Evolutionary conservation across 2,329 filamentous ascomycete species (phyloP), one percentile per base, ranked within the genome.

Genomic region (Juglanconis oblonga): DNA sequence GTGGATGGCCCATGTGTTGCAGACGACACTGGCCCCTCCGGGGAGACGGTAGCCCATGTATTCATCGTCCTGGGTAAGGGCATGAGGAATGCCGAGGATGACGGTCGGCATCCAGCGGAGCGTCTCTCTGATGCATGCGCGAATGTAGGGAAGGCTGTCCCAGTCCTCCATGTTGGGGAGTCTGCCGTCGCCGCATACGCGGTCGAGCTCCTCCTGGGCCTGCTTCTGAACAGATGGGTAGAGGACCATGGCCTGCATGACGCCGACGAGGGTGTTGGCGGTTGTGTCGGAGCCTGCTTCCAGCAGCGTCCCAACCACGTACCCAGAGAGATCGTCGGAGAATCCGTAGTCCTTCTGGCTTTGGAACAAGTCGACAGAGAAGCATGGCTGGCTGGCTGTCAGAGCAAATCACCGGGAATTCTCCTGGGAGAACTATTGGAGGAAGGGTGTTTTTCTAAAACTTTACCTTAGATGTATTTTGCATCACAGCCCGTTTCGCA

Each of bases 1-100:
- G 63, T 81, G 71, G 33, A 84, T 76, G 9, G 72, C 72, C 77
- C 77, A 62, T 3, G 57, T 57, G 9, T 62, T 62, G 17, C 75
- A 68, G 17, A 82, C 66, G 5, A 84, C 67, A 1, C 69, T 73
- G 0, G 79, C 70, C 6, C 74, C 74, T 58, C 76, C 76, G 10
- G 81, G 80, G 49, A 84, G 78, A 33, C 72, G 71, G 57, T 74
- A 75, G 4, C 78, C 80, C 8, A 76, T 68, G 62, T 80, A 80
- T 36, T 71, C 64, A 58, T 79, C 73, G 55, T 80, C 78, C 47
- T 73, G 68, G 10, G 71, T 74, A 2, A 75, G 70, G 9, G 74
- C 74, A 57, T 80, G 77, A 0, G 79, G 79, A 1, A 76, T 68
- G 5, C 73, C 69, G n/a, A 77, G 61, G 5, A 76, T 72, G 8